Base-by-base conservation (phyloP, 2,329 filamentous ascomycete genomes). In the Microthyrium microscopicum region DNA sequence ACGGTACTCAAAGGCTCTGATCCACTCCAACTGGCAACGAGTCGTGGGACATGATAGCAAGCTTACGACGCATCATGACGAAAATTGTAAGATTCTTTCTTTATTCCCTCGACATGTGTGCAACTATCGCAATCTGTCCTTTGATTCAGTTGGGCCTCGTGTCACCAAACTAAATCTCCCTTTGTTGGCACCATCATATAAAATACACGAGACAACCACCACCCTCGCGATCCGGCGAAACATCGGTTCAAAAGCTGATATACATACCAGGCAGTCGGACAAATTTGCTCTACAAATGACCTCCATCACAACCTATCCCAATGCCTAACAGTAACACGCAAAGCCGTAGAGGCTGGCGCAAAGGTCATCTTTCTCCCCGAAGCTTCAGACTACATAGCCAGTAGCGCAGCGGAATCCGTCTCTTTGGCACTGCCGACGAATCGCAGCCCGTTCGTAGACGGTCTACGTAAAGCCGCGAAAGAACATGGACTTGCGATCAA, bases 281-380 rank as follows among this genome's bases (percentile, higher is more conserved):
- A 94, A 57, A 72, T 94, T 55, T 85, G 83, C 58, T 85, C 84
- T 24, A 91, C 82, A 38, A 66, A 74, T 40, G 79, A 70, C 41
- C 73, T 89, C 62, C 57, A 68, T 42, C 68, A 78, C 46, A 95
- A 94, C 53, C 70, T 94, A 28, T 61, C 69, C 31, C 78, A 87
- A 54, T 92, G 83, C 54, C 70, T 74, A 40, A 61, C 56, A 26
- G 64, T 93, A 29, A 66, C 89, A 35, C 63, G 64, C 37, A 79
- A 77, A 51, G 84, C 87, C 22, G 73, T 76, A 7, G 61, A 64
- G 19, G 75, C 75, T 36, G 82, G 82, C 28, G 85, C 85, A 35
- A 79, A 84, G 64, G 81, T 79, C 13, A 68, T 94, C 31, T 94
- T 95, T 59, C 75, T 94, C 34, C 87, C 87, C 9, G 87, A 94